Base-by-base conservation (phyloP, 1,284 basidiomycete species). In the Microbotryum lychnidis-dioicae region DNA sequence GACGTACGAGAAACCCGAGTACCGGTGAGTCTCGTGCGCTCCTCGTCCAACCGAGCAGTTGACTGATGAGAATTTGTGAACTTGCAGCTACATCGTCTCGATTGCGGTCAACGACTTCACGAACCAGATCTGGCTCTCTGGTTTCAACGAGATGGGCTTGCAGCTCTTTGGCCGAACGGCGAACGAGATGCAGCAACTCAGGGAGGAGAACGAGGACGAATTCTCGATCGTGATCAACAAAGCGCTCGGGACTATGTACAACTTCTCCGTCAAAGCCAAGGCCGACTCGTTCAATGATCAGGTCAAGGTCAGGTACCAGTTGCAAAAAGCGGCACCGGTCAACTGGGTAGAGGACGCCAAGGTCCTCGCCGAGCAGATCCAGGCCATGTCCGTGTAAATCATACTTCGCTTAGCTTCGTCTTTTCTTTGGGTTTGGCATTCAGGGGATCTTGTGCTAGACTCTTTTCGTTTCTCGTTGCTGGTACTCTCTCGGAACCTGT, bases 91-190 rank as follows among this genome's bases (percentile, higher is more conserved):
- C 76, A 87, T 97, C 66, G 81, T 98, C 67, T 82, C 84, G 33
- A 82, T 96, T 77, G 91, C 90, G 58, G 87, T 91, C 16, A 84
- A 90, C 46, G 96, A 99, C 75, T 83, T 87, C 76, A 87, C 90
- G 18, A 86, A 85, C 23, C 88, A 92, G 73, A 82, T 86, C 29
- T 99, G 94, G 94, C 78, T 98, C 50, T 89, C 89, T 62, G 91
- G 90, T 1, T 98, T 98, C 80, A 97, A 98, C 75, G 96, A 98
- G 18, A 84, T 88, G 33, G 94, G 92, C 3, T 76, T 84, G 62
- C 78, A 80, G 23, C 76, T 97, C 16, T 84, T 98, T 67, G 87
- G 84, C 42, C 85, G 85, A 78, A 77, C 83, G 21, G 96, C 91
- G 18, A 84, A 91, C 72, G 86, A 94, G 50, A 76, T 97, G 37